These are phyloP conservation scores for Chenopodium berlandieri DNA, from an alignment of 148 eudicot genomes.

Conservation along the genomic window DNA sequence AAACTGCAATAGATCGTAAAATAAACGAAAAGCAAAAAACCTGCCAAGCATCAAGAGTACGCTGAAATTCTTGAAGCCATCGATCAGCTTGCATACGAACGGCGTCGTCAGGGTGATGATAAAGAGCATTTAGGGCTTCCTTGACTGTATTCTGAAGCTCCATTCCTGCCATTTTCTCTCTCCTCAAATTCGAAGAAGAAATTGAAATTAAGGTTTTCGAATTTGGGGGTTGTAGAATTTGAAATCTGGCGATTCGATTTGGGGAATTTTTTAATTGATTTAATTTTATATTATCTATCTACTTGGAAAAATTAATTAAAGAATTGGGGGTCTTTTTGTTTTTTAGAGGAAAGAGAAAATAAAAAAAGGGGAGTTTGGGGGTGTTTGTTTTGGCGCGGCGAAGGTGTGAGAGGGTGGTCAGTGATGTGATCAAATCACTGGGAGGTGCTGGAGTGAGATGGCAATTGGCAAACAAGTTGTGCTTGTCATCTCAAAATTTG, in stretches of 20 bases:
- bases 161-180: slow-evolving; percentile 38
- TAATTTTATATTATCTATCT: not conserved
- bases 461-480: too few relatives aligned
- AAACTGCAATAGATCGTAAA: not conserved
- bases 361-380: not conserved
- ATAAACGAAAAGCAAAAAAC: slow-evolving; percentile 26
- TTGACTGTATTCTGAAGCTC: slow-evolving; percentile 92
- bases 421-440: not conserved
- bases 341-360: not conserved
- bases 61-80: slow-evolving; percentile 96
- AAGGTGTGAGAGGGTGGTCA: not conserved
- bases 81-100: slow-evolving; percentile 95
- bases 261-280: too few relatives aligned
- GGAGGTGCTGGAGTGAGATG: too few relatives aligned
- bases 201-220: not conserved
- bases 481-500: too few relatives aligned
- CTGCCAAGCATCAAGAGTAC: slow-evolving; percentile 99
- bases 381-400: slow-evolving; percentile 17
- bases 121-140: slow-evolving; percentile 92
- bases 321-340: not conserved
- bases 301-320: not conserved
- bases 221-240: not conserved
- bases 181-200: not conserved
- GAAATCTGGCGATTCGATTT: slow-evolving; percentile 15
- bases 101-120: slow-evolving; percentile 92